Evolutionary conservation across 257 asterid genomes (phyloP).

Genomic region (Rehmannia glutinosa): DNA sequence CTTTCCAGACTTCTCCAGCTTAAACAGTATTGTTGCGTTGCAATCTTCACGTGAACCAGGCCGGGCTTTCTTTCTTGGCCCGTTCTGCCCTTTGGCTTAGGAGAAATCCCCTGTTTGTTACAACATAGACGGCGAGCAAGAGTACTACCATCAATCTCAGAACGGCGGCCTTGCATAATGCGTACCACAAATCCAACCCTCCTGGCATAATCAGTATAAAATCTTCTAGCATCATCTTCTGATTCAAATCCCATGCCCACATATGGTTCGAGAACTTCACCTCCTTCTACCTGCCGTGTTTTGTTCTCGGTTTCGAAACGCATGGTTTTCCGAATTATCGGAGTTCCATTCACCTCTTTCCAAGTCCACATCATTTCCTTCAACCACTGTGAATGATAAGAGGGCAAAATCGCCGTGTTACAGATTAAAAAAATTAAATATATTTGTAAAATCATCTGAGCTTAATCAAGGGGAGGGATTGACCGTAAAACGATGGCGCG

Average conservation of each 20-base stretch:
- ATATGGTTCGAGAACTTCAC: slow-evolving; percentile 41
- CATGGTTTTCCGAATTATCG: slow-evolving; percentile 33
- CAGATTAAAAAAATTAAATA: slow-evolving; percentile 1
- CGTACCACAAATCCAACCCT: slow-evolving; percentile 55
- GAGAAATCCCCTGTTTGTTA: slow-evolving; percentile 54
- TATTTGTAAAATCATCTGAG: too few species aligned
- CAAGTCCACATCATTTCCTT: slow-evolving; percentile 23
- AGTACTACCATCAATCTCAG: slow-evolving; percentile 55
- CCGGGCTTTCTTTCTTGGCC: slow-evolving; percentile 44
- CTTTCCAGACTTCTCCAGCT: slow-evolving; percentile 55
- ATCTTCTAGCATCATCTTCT: slow-evolving; percentile 52
- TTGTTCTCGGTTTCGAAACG: slow-evolving; percentile 20
- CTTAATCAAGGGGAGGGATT: too few species aligned
- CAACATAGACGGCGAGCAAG: slow-evolving; percentile 72
- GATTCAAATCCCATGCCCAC: slow-evolving; percentile 64
- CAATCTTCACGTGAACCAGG: slow-evolving; percentile 62
- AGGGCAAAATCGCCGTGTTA: slow-evolving; percentile 14
- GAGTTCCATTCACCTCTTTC: slow-evolving; percentile 35
- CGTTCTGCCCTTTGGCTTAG: slow-evolving; percentile 25
- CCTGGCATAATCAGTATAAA: slow-evolving; percentile 46
- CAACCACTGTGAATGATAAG: slow-evolving; percentile 28
- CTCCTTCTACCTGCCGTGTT: slow-evolving; percentile 11
- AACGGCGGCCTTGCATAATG: slow-evolving; percentile 54
- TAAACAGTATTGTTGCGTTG: slow-evolving; percentile 50
- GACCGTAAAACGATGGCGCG: too few species aligned